Base-by-base conservation (phyloP, 2,329 filamentous ascomycete genomes). In the Diaporthe destruens region DNA sequence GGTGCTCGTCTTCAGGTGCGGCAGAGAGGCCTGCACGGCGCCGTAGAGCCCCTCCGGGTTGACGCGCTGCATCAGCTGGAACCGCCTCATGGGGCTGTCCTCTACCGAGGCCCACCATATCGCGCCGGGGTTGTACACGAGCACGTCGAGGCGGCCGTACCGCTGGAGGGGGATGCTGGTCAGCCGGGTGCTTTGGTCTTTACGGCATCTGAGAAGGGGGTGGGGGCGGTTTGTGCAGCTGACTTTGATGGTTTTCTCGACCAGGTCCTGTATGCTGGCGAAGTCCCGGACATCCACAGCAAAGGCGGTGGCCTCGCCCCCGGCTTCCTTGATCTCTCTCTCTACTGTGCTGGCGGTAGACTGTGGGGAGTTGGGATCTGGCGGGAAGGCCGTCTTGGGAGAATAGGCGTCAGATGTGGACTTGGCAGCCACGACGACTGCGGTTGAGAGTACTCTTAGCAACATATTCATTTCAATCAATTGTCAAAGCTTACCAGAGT, bases 111-210 rank as follows among this genome's bases (percentile, higher is more conserved):
- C 88, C 93, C 94, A 96, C 91, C 92, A 96, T 76, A 97, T 95
- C 3, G 94, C 94, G 53, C 94, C 94, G 0, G 92, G 91, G 80
- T 96, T 97, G 85, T 97, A 97, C 63, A 96, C 81, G 2, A 97
- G 82, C 0, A 92, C 91, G 79, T 96, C 93, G 4, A 97, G 84
- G 29, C 87, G 88, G 55, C 87, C 86, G 77, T 92, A 92, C 6
- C 81, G 84, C 77, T 89, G 61, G 39, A 20, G 23, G 75, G 14
- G 75, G 14, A 8, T 12, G 49, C 20, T 5, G 5, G 49, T 70
- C 16, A 70, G 34, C 59, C 16, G 34, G 3, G 14, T 44, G 5
- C 36, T 42, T 20, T 36, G 23, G 7, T 0, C n/a, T 12, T 3
- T 14, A 20, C 25, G 14, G n/a, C 7, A 54, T 8, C 9, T n/a